Evolutionary conservation across 73 alveolate genomes (phyloP).

Genomic region (Effrenium voratum): DNA sequence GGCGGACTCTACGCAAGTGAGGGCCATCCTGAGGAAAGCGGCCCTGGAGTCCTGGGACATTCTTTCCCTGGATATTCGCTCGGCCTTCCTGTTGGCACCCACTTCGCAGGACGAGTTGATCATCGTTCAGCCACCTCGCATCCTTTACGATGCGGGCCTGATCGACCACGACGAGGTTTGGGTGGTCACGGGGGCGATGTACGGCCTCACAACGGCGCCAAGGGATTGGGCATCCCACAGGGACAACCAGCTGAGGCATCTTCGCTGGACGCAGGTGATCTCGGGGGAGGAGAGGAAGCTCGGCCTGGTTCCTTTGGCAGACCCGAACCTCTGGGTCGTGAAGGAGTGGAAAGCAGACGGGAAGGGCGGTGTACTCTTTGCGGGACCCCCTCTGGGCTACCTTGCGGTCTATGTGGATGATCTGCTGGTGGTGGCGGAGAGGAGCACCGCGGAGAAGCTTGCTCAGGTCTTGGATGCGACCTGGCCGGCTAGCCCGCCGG

Average conservation of each 20-base stretch:
- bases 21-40: not conserved
- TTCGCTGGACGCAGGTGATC: not conserved
- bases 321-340: not conserved
- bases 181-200: not conserved
- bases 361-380: not conserved
- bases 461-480: not conserved
- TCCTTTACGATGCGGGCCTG: not conserved
- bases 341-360: not conserved
- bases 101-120: not conserved
- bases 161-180: not conserved
- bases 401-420: not conserved
- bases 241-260: not conserved
- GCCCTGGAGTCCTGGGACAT: not conserved
- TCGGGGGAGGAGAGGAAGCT: not conserved
- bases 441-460: not conserved
- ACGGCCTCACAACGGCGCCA: not conserved
- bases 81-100: not conserved
- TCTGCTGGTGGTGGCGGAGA: not conserved
- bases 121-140: not conserved
- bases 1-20: not conserved
- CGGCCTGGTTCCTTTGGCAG: too few species aligned
- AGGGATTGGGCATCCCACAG: not conserved
- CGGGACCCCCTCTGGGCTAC: not conserved
- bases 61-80: too few species aligned
- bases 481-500: not conserved